These are phyloP conservation scores for Iris macrosiphon DNA, from an alignment of 106 monocot genomes.

Conservation along the genomic window DNA sequence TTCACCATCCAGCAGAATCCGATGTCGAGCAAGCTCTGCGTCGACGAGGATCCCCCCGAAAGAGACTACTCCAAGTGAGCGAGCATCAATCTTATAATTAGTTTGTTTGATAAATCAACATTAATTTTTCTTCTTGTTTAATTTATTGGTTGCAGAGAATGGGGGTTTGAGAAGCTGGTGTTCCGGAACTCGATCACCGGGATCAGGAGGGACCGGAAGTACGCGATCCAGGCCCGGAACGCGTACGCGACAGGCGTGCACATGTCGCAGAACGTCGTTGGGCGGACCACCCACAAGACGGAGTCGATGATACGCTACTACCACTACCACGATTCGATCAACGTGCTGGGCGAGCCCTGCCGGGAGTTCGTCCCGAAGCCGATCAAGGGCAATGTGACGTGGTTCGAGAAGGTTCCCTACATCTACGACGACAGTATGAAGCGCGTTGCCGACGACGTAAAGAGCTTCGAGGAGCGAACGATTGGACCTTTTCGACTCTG, in stretches of 20 bases:
- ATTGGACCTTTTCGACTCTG: conserved; percentile 8
- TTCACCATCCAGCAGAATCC: conserved; percentile 73
- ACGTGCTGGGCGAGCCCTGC: conserved; percentile 42
- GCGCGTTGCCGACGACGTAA: conserved; percentile 10
- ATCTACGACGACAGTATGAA: conserved; percentile 43
- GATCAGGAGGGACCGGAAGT: conserved; percentile 34
- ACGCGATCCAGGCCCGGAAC: conserved; percentile 49
- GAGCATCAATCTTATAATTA: conserved; percentile 11
- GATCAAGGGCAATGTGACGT: conserved; percentile 7
- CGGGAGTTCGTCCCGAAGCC: conserved; percentile 24
- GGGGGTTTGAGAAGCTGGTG: conserved; percentile 75
- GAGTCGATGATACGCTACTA: conserved; percentile 51
- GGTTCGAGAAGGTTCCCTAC: conserved; percentile 36
- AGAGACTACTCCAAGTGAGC: conserved; percentile 14
- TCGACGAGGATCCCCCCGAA: conserved; percentile 16
- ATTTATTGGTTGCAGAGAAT: conserved; percentile 52
- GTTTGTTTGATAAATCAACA: not conserved
- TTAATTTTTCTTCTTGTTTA: not conserved
- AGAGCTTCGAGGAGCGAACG: conserved; percentile 22
- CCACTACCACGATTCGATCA: conserved; percentile 70
- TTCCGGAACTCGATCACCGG: conserved; percentile 37
- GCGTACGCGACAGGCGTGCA: conserved; percentile 70
- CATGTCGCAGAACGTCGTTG: conserved; percentile 55
- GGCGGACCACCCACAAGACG: conserved; percentile 35
- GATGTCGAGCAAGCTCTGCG: conserved; percentile 57